These are phyloP conservation scores for Acacia crassicarpa DNA, from an alignment of 306 rosid genomes.

Conservation along the genomic window DNA sequence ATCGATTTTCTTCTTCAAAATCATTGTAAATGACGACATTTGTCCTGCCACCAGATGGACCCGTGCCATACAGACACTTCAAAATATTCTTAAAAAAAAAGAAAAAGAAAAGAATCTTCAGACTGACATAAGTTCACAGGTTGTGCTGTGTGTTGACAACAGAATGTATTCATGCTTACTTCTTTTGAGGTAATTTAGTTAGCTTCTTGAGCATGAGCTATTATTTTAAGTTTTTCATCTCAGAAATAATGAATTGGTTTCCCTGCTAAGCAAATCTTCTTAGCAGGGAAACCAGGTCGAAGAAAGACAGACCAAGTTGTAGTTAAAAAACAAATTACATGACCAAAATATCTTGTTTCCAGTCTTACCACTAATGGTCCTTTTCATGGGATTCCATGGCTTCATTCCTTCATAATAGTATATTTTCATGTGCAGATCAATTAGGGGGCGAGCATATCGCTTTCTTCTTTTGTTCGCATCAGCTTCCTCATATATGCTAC, in stretches of 20 bases:
- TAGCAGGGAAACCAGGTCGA: too few species aligned
- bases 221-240: neutral
- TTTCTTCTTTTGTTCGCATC: conserved; percentile 95
- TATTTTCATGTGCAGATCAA: conserved; percentile 96
- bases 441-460: conserved; percentile 96
- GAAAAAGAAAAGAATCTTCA: neutral
- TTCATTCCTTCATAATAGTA: conserved; percentile 90
- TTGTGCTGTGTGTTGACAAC: neutral
- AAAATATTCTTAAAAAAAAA: too few species aligned
- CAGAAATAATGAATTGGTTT: neutral
- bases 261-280: too few species aligned
- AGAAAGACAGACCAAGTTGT: neutral
- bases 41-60: neutral
- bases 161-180: neutral
- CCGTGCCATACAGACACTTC: neutral
- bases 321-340: conserved; percentile 19
- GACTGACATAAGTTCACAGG: conserved; percentile 1
- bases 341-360: conserved; percentile 14
- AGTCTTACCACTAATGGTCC: conserved; percentile 78
- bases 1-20: neutral
- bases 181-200: neutral
- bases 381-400: conserved; percentile 73
- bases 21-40: neutral
- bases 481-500: conserved; percentile 89
- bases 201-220: conserved; percentile 7